Base-by-base conservation (phyloP, 768 basidiomycete species). In the Lactifluus hygrophoroides region DNA sequence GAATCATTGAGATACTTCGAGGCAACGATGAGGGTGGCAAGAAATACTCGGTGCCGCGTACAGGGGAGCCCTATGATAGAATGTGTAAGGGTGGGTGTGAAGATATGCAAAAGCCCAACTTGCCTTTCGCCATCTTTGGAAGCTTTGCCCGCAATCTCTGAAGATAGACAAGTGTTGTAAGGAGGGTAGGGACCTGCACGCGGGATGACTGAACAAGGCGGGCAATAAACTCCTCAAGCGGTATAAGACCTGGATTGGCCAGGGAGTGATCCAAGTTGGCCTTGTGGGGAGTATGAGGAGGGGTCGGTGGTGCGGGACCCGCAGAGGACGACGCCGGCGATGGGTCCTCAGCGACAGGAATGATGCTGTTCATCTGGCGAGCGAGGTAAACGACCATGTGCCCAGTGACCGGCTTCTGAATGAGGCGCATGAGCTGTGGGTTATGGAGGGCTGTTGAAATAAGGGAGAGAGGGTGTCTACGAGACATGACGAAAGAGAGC, bases 1-100 rank as follows among this genome's bases (percentile, higher is more conserved):
- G 88, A 88, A 72, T 94, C 92, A 72, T 99, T 96, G 68, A 97
- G 83, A 72, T 97, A 97, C 74, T 99, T 99, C 62, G 93, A 88
- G 23, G 95, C 85, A 42, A 92, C 88, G 72, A 99, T 97, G 66
- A 99, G 86, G 1, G 90, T 86, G 23, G 95, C 95, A 65, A 99
- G 81, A 74, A 99, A 97, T 52, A 99, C 87, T 48, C 95, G 86
- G 69, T 98, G 95, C 35, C 92, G 83, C 21, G 95, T 95, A 71
- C 93, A 96, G 23, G 88, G 81, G 77, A 93, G 85, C 48, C 93
- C 79, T 60, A 27, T 19, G 14, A 34, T 77, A 58, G n/a, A 43
- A 54, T 38, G 48, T 34, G 47, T 58, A 40, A 59, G 37, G 43
- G 35, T 11, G 47, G 30, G 45, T n/a, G 17, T 30, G 7, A 25